Conservation (phyloP, 768 basidiomycete species). For the Paxillus rubicundulus region DNA sequence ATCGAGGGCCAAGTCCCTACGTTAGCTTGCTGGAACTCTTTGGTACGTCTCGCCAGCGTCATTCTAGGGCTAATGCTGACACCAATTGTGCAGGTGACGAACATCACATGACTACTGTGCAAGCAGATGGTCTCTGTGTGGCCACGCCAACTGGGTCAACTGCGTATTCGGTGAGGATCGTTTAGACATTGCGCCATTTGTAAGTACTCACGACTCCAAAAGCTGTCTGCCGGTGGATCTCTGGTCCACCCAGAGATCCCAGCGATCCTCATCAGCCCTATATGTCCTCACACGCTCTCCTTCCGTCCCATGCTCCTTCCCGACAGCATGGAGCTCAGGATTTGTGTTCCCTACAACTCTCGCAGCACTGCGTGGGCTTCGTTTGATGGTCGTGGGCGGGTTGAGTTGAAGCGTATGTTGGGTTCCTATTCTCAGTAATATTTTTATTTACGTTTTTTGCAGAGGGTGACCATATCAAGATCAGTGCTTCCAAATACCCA, state of each 20-base stretch:
- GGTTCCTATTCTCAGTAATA: neutral
- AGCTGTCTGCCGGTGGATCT: constrained; percentile 95
- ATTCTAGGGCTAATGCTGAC: constrained; percentile 4
- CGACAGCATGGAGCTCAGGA: constrained; percentile 96
- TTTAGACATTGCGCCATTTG: neutral
- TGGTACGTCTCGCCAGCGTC: constrained; percentile 51
- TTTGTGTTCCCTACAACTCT: constrained; percentile 99
- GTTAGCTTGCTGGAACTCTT: constrained; percentile 95
- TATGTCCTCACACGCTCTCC: constrained; percentile 97
- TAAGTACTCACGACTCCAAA: constrained; percentile 12
- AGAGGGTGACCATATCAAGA: constrained; percentile 99
- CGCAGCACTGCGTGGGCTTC: constrained; percentile 98
- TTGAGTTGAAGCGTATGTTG: constrained; percentile 88
- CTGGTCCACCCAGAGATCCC: constrained; percentile 98
- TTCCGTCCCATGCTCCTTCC: constrained; percentile 99
- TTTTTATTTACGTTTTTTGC: constrained; percentile 10
- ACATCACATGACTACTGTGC: constrained; percentile 98
- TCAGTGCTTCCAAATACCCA: constrained; percentile 94
- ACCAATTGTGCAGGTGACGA: constrained; percentile 73
- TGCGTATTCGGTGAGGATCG: constrained; percentile 80
- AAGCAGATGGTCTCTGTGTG: constrained; percentile 94
- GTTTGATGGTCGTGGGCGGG: constrained; percentile 94
- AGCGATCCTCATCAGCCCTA: constrained; percentile 92
- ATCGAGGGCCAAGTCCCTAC: constrained; percentile 96
- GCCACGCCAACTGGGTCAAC: constrained; percentile 98